Percentiles rank a stretch among this genome's conserved stretches.
Evolutionary conservation across 164 flowering plant species (phyloP).

Genomic region (Hamamelis virginiana): DNA sequence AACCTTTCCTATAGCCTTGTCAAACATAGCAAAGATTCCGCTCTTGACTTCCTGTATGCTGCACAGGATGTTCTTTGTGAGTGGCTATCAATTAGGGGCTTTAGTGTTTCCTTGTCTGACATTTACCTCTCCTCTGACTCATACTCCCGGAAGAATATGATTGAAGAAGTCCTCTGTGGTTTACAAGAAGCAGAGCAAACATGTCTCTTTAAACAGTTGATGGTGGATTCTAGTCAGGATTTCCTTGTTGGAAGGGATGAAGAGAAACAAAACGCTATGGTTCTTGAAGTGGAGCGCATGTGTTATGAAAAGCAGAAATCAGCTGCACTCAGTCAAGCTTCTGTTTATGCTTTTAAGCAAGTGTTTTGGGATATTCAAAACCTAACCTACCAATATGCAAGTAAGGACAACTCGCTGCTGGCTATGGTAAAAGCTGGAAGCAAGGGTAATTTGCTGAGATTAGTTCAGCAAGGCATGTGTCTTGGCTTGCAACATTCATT

Average conservation of each 20-base stretch:
- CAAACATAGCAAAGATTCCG: conserved; percentile 26
- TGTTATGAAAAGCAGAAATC: conserved; percentile 44
- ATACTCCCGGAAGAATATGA: conserved; percentile 46
- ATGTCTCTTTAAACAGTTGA: conserved; percentile 42
- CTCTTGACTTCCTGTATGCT: conserved; percentile 48
- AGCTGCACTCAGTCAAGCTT: conserved; percentile 50
- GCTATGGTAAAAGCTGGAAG: conserved; percentile 87
- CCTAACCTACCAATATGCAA: conserved; percentile 46
- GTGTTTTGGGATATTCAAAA: conserved; percentile 62
- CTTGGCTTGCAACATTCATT: conserved; percentile 76
- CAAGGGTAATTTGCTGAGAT: conserved; percentile 67
- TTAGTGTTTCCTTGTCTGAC: conserved; percentile 79
- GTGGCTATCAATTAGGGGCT: conserved; percentile 78
- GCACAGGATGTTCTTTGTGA: conserved; percentile 81
- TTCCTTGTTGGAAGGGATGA: conserved; percentile 38
- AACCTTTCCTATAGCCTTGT: conserved; percentile 53
- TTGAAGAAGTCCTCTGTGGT: conserved; percentile 64
- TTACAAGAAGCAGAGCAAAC: conserved; percentile 61
- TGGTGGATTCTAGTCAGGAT: conserved; percentile 44
- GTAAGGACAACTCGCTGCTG: conserved; percentile 61
- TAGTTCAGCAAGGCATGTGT: conserved; percentile 80
- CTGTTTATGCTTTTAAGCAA: conserved; percentile 52
- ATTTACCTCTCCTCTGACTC: conserved; percentile 57
- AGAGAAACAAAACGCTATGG: conserved; percentile 17
- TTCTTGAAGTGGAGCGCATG: conserved; percentile 28